Base-by-base conservation (phyloP, 768 basidiomycete species). In the Agrocybe chaxingu region DNA sequence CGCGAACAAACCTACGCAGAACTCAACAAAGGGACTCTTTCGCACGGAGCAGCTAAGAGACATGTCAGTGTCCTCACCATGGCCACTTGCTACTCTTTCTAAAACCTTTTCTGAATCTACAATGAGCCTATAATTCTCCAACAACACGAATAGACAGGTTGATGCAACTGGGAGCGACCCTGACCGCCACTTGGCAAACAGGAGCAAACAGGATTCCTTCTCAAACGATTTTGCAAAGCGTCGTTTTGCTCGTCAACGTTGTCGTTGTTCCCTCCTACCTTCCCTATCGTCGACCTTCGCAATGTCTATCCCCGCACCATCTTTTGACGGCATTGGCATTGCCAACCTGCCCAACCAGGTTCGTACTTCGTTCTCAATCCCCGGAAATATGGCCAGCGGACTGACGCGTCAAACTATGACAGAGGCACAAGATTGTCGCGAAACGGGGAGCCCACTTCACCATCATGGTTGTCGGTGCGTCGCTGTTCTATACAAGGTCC, bases 371-470 rank as follows among this genome's bases (percentile, higher is more conserved):
- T 55, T 16, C 12, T 4, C 32, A 42, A 18, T 39, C 46, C 7
- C 35, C 31, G 50, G 37, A 31, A 13, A 42, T 42, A 35, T 42
- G 42, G 42, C 7, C 31, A 41, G 33, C 11, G 43, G 37, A 51
- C 54, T 68, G 57, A 69, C 68, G 62, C 67, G 61, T 62, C 46
- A 43, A 47, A 52, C 56, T 62, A 48, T 59, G 52, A 40, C 67
- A 98, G 95, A 86, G 90, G 78, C 97, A 99, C 79, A 98, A 98
- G 80, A 98, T 98, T 66, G 94, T 98, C 56, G 95, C 93, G 55
- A 96, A 98, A 78, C 86, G 79, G 64, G 97, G 97, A 53, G 92
- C 89, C 6, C 95, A 98, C 74, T 98, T 98, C 75, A 98, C 97
- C 51, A 83, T 99, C 63, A 99, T 99, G 97, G 97, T 98, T 40